Evolutionary conservation across 495 filamentous ascomycete species (phyloP), one percentile per base, ranked within the genome.

Genomic region (Trypethelium eluteriae): DNA sequence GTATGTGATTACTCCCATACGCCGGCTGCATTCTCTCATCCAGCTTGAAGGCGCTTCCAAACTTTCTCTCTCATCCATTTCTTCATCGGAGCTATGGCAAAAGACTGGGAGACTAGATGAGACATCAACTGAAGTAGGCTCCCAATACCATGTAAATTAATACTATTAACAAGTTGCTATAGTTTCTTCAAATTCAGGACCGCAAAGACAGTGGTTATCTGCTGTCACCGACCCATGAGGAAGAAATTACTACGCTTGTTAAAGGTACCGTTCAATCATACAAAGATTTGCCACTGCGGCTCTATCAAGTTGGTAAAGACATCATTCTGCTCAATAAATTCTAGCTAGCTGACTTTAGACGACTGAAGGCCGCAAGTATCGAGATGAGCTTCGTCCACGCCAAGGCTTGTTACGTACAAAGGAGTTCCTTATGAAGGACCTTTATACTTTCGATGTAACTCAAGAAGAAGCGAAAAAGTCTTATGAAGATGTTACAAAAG

Each of bases 371-470:
- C 84, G 93, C 50, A 98, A 98, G 77, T 98, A 96, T 72, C 86
- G 94, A 62, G 93, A 98, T 79, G 94, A 98, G 72, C 82, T 85
- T 47, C 83, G 94, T 35, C 94, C 95, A 6, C 81, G 94, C 44
- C 89, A 96, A 70, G 95, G 94, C 12, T 81, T 98, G 2, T 81
- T 98, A 11, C 86, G 94, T n/a, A 89, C 91, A 0, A 86, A 90
- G 67, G 94, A 98, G 71, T 98, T 98, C 71, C 76, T 91, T 64
- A 98, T 98, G 94, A 98, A 98, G 77, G 94, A 98, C 75, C 84
- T 98, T 1, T 98, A 98, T 73, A 98, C 95, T 0, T 98, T 98
- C 70, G 94, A 98, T 76, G 78, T 80, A 64, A 88, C 77, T 46
- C 71, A 81, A 2, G 72, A 84, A 34, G 76, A 83, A 5, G 94